Evolutionary conservation across 352 stramenopile species (phyloP).

Genomic region (Halophytophthora batemanensis): DNA sequence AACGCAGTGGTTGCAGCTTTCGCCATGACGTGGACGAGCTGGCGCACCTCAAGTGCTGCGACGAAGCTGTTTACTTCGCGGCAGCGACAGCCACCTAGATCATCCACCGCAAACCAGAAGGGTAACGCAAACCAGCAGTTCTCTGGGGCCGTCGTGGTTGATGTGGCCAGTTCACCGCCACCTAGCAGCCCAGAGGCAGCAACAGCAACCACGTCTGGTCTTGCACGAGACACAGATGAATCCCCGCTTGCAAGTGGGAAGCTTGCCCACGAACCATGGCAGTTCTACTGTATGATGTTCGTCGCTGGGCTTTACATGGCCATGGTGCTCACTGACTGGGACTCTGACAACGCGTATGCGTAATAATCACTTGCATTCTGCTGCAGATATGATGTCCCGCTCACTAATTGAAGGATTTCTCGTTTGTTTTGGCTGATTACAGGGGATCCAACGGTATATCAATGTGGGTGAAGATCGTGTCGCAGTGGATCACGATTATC

Average conservation of each 20-base stretch:
- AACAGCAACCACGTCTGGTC: not conserved
- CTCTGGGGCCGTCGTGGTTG: slow-evolving; percentile 40
- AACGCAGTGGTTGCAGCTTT: slow-evolving; percentile 61
- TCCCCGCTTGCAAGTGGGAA: slow-evolving; percentile 28
- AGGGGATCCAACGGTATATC: slow-evolving; percentile 68
- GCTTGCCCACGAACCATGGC: slow-evolving; percentile 80
- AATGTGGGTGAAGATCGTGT: slow-evolving; percentile 96
- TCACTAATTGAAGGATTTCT: too few relatives aligned
- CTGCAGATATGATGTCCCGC: too few relatives aligned
- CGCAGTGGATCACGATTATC: slow-evolving; percentile 92
- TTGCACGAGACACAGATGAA: slow-evolving; percentile 45
- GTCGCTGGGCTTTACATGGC: slow-evolving; percentile 92
- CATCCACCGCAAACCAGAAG: not conserved
- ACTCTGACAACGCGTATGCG: slow-evolving; percentile 76
- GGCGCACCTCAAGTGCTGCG: slow-evolving; percentile 59
- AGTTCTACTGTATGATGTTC: slow-evolving; percentile 92
- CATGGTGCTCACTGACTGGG: slow-evolving; percentile 95
- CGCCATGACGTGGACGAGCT: slow-evolving; percentile 67
- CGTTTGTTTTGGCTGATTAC: not conserved
- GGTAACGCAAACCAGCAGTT: slow-evolving; percentile 11
- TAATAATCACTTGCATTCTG: too few relatives aligned
- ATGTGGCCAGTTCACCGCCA: slow-evolving; percentile 40
- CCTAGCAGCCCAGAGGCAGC: slow-evolving; percentile 6
- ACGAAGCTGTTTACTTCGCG: slow-evolving; percentile 61
- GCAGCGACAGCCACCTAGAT: not conserved